A percentile compares a stretch with the other conserved stretches of the same genome.
Evolutionary conservation across 441 rosid species (phyloP).

Genomic region (Aquilaria agallochum): DNA sequence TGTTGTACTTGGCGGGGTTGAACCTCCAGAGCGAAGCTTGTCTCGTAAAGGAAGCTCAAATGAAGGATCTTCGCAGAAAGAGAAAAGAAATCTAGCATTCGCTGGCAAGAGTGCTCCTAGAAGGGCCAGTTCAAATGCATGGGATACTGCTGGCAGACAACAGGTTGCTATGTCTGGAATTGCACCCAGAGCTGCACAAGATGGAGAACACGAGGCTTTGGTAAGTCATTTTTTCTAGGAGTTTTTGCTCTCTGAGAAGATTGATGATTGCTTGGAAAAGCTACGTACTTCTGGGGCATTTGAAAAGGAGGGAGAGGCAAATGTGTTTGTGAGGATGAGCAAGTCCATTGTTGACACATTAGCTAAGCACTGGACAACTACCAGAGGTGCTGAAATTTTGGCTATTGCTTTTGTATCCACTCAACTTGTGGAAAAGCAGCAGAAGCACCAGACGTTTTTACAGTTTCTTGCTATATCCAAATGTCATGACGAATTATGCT

Average conservation of each 20-base stretch:
- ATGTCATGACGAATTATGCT: conserved; percentile 91
- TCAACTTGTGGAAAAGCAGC: conserved; percentile 85
- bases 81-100: conserved; percentile 46
- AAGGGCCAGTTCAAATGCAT: conserved; percentile 59
- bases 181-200: conserved; percentile 35
- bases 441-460: conserved; percentile 81
- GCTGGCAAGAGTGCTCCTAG: conserved; percentile 49
- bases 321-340: conserved; percentile 76
- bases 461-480: conserved; percentile 97
- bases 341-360: conserved; percentile 89
- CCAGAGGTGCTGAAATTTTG: conserved; percentile 95
- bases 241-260: conserved; percentile 68
- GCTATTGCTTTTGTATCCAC: conserved; percentile 64
- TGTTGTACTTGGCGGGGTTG: conserved; percentile 82
- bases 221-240: conserved; percentile 76
- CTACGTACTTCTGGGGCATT: conserved; percentile 79
- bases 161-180: conserved; percentile 42
- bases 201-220: conserved; percentile 76
- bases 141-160: conserved; percentile 64
- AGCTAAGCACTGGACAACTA: conserved; percentile 99
- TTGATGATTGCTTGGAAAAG: conserved; percentile 64
- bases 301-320: conserved; percentile 88
- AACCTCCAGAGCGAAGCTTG: conserved; percentile 93
- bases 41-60: conserved; percentile 91
- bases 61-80: conserved; percentile 65